Evolutionary conservation across 805 yeast species (phyloP), one percentile per base, ranked within the genome.

Genomic region (Candida mattraensis): DNA sequence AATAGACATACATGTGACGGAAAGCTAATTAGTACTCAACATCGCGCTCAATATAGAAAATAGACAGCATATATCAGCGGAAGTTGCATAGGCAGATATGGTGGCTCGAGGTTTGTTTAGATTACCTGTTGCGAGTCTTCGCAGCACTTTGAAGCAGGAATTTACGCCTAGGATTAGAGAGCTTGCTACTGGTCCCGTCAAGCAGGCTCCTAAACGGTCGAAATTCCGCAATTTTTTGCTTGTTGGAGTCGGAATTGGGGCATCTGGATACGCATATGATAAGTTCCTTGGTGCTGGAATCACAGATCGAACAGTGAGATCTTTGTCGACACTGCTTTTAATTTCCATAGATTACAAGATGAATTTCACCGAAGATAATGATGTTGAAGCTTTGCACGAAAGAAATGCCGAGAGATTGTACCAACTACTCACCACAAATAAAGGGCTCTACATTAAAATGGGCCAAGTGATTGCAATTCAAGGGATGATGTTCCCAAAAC

Each of bases 381-480:
- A 65, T 55, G 61, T 78, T n/a, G 71, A 69, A 14, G 69, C 70
- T 0, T 56, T 84, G 7, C 93, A 84, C 47, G 78, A 75, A 39
- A 58, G 74, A 18, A 73, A 76, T 23, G 76, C 91, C 4, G 70
- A 67, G 13, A 54, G 78, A 28, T 48, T 78, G 33, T 67, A 66
- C 45, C 51, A 69, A 28, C 53, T 78, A 33, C 52, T 78, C 37
- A 53, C 56, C 23, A 51, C 51, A 9, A 78, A 78, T 51, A 73
- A 70, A 44, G 83, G 84, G 2, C 65, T 85, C 13, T 85, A 82
- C 53, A 79, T 85, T 55, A 84, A 84, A 55, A 58, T 82, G 47
- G 94, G 93, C 16, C 93, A 84, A 66, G 80, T 85, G 33, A 70
- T 84, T 29, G 91, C 93, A 3, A 77, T 83, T 51, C 93, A 85